Evolutionary conservation across 805 yeast genomes (phyloP), one percentile per base, ranked within the genome.

Genomic region (Saccharomycopsis selenospora): DNA sequence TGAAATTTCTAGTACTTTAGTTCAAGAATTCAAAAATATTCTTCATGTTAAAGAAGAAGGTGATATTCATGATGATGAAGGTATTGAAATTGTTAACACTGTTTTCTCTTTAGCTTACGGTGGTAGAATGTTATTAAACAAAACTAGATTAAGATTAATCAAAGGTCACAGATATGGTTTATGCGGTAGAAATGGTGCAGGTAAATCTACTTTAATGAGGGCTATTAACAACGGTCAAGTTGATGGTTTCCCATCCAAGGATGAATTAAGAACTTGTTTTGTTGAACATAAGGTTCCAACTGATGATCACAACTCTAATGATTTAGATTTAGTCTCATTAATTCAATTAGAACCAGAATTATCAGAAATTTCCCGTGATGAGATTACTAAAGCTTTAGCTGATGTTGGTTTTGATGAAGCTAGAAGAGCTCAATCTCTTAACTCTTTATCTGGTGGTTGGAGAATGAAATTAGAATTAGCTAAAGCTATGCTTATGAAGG

Each of bases 171-270:
- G 99, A 68, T 91, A 91, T 63, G 99, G 99, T 73, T 76, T 91
- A 53, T 88, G 96, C 75, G 99, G 99, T 64, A 77, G 97, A 70
- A 91, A 91, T 65, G 99, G 99, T 76, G 97, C 96, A 52, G 99
- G 99, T 72, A 91, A 91, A 68, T 89, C 97, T 11, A 91, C 99
- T 13, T 74, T 91, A 60, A 89, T 91, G 98, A 80, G 98, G 67
- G 83, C 98, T 26, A 93, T 91, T 60, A 88, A 96, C 48, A 87
- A 88, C 62, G 98, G 98, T 50, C 96, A 91, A 70, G 75, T 91
- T 55, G 98, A 91, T 70, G 98, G 98, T 3, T 91, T 93, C 80
- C 99, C 99, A 40, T 84, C 86, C 58, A 82, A 88, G 60, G 78
- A 84, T 48, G 83, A 82, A 61, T 71, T 93, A 55, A 80, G 85